Evolutionary conservation across 2,329 filamentous ascomycete species (phyloP).

Genomic region (Didymella sp.): DNA sequence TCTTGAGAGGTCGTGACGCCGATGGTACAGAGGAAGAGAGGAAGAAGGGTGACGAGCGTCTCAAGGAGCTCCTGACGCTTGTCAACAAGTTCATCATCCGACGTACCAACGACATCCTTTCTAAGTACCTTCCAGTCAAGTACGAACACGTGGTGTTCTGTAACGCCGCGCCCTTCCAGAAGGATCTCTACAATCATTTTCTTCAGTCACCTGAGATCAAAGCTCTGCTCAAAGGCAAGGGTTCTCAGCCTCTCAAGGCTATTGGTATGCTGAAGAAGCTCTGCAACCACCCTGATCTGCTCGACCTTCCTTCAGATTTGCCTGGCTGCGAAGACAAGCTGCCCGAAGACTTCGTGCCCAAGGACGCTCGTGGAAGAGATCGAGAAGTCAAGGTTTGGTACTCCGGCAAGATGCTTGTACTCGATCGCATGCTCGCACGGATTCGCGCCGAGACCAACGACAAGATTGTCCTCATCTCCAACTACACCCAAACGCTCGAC

Average conservation of each 20-base stretch:
- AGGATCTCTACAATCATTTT: slow-evolving; percentile 95
- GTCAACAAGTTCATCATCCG: slow-evolving; percentile 99
- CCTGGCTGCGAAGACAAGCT: slow-evolving; percentile 83
- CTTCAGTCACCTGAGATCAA: slow-evolving; percentile 95
- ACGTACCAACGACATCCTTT: slow-evolving; percentile 95
- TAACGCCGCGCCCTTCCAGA: slow-evolving; percentile 89
- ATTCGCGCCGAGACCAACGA: slow-evolving; percentile 97
- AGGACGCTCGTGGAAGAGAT: slow-evolving; percentile 85
- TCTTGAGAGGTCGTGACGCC: slow-evolving; percentile 88
- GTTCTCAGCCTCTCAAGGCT: slow-evolving; percentile 93
- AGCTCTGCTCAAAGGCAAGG: slow-evolving; percentile 87
- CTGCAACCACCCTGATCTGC: slow-evolving; percentile 95
- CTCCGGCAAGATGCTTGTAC: slow-evolving; percentile 96
- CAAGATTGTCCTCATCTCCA: slow-evolving; percentile 98
- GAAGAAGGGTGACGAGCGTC: slow-evolving; percentile 81
- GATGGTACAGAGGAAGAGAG: slow-evolving; percentile 84
- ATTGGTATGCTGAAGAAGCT: slow-evolving; percentile 98
- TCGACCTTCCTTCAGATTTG: slow-evolving; percentile 81
- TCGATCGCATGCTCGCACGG: slow-evolving; percentile 96
- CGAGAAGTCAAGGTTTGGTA: slow-evolving; percentile 95
- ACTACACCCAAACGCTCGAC: slow-evolving; percentile 96
- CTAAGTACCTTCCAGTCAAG: slow-evolving; percentile 96
- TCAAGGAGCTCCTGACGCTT: slow-evolving; percentile 78
- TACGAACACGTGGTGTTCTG: slow-evolving; percentile 99
- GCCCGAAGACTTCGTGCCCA: slow-evolving; percentile 87